Evolutionary conservation across 805 yeast genomes (phyloP).

Genomic region (Metschnikowia dekortorum): DNA sequence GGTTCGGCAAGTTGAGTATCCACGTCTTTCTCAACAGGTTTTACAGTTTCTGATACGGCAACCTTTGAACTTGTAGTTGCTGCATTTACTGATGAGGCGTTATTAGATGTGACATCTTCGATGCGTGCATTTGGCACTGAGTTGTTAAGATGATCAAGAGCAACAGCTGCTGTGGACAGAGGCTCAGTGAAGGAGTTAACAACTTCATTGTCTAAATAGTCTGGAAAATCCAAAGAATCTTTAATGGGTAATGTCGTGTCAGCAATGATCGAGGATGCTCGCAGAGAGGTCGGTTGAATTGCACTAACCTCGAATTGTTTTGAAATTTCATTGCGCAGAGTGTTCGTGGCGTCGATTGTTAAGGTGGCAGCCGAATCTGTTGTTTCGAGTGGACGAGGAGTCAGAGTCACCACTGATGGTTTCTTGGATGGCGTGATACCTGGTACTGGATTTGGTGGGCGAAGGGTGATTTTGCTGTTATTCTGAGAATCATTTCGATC

Average conservation of each 20-base stretch:
- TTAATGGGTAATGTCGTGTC: neutral
- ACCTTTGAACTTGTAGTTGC: neutral
- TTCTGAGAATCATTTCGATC: neutral
- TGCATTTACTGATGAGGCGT: neutral
- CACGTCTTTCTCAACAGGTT: neutral
- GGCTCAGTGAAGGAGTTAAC: neutral
- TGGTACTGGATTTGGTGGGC: constrained; percentile 3
- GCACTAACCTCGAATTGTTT: neutral
- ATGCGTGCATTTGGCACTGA: too few relatives aligned
- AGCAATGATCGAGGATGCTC: neutral
- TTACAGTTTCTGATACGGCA: neutral
- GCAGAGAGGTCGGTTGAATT: neutral
- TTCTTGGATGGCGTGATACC: constrained; percentile 10
- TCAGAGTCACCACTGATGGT: constrained; percentile 9
- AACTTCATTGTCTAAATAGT: neutral
- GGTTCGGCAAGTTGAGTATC: neutral
- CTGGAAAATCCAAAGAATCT: neutral
- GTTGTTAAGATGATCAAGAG: neutral
- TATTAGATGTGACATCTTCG: neutral
- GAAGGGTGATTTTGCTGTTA: neutral
- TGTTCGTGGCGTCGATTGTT: neutral
- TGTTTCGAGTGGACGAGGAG: constrained; percentile 5
- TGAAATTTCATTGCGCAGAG: neutral
- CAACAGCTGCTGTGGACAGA: neutral
- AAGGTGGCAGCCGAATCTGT: neutral